Conservation (phyloP, 257 asterid species). For the Henckelia pumila region DNA sequence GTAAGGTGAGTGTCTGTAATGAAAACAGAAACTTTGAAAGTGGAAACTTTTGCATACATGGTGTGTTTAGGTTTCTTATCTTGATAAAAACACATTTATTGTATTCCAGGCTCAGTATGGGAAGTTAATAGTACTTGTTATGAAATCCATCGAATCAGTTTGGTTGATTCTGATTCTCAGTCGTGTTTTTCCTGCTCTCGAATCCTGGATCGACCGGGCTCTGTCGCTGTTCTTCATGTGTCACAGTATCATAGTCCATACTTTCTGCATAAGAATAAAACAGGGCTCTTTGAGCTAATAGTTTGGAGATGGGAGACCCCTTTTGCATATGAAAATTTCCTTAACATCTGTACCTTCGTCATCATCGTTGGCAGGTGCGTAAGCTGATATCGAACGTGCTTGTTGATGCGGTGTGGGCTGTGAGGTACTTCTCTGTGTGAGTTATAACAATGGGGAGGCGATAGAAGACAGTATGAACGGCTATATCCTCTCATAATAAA, state of each 20-base stretch:
- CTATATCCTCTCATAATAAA: too few relatives aligned
- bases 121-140: neutral
- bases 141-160: conserved; percentile 14
- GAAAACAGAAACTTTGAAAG: neutral
- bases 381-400: conserved; percentile 52
- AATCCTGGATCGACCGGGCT: conserved; percentile 3
- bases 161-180: conserved; percentile 16
- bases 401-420: conserved; percentile 85
- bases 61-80: neutral
- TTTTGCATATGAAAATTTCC: neutral
- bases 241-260: conserved; percentile 17
- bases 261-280: conserved; percentile 24
- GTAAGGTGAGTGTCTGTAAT: too few relatives aligned
- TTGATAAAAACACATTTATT: neutral
- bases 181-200: conserved; percentile 14
- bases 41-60: too few relatives aligned
- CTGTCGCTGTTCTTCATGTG: conserved; percentile 22
- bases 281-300: neutral
- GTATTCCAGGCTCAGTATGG: neutral
- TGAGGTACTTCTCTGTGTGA: neutral
- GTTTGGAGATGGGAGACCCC: neutral
- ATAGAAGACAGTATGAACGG: too few relatives aligned
- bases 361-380: conserved; percentile 41
- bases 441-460: too few relatives aligned
- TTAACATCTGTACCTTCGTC: conserved; percentile 44